Base-by-base conservation (phyloP, 805 yeast genomes). In the Metschnikowia cerradonensis region DNA sequence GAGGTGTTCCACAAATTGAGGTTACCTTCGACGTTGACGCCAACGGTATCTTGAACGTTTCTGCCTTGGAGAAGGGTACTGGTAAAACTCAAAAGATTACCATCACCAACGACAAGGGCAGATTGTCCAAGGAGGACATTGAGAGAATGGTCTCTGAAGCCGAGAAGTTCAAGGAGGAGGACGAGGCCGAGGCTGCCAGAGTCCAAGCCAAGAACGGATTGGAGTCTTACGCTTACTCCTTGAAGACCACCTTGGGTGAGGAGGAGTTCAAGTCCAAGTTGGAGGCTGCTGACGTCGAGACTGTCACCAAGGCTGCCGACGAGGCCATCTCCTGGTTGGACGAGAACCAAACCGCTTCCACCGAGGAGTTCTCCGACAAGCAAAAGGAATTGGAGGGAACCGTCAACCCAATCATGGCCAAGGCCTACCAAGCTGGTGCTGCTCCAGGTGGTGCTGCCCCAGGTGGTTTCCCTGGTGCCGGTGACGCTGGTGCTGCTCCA, bases 121-220 rank as follows among this genome's bases (percentile, higher is more conserved):
- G 97, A 83, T 82, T 91, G 68, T 89, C 97, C 58, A 88, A 90
- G 83, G 97, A 91, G 73, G 97, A 91, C 70, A 91, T 91, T 65
- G 97, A 92, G 79, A 87, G 91, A 77, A 91, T 91, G 98, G 97
- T 92, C 58, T 77, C 88, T 59, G 97, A 92, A 75, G 98, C 97
- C 66, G 97, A 92, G 80, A 91, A 90, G 80, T 91, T 53, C 59
- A 58, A 58, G 62, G 60, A 58, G 33, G 60, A 57, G 56, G 62
- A 91, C 75, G 97, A 90, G 75, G 81, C 83, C 78, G 97, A 91
- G 82, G 88, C 96, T 67, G 72, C 83, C 60, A 90, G 98, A 80
- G 84, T 91, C 63, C 89, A 82, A 68, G 90, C 95, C 73, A 90
- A 90, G 90, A 92, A 91, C 78, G 91, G 86, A 66, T 83, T 92